These are phyloP conservation scores for Stachybotrys chlorohalonatus DNA, from an alignment of 2,329 filamentous ascomycete genomes.

Conservation along the genomic window DNA sequence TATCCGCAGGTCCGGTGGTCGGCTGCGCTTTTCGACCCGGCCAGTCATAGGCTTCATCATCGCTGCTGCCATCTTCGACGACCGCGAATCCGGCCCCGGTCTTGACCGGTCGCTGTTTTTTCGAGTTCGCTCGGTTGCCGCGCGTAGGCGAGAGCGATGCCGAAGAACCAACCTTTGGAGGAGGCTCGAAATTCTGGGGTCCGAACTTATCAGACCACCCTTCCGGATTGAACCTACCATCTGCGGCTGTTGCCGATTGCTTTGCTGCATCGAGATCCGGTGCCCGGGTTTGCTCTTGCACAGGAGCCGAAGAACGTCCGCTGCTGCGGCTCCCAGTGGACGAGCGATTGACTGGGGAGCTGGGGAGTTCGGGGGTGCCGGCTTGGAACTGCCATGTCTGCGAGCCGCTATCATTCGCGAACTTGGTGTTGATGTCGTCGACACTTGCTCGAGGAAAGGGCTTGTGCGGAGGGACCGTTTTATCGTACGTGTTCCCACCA, in stretches of 20 bases:
- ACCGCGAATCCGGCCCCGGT: slow-evolving; percentile 35
- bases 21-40: slow-evolving; percentile 22
- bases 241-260: slow-evolving; percentile 13
- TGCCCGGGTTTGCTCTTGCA: slow-evolving; percentile 10
- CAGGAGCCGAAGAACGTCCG: slow-evolving; percentile 23
- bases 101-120: slow-evolving; percentile 52
- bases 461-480: slow-evolving; percentile 23
- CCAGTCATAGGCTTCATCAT: slow-evolving; percentile 28
- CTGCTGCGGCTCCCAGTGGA: slow-evolving; percentile 29
- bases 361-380: slow-evolving; percentile 25
- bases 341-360: slow-evolving; percentile 19
- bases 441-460: slow-evolving; percentile 41
- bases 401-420: slow-evolving; percentile 39
- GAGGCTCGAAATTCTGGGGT: slow-evolving; percentile 44
- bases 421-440: slow-evolving; percentile 54
- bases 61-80: slow-evolving; percentile 37
- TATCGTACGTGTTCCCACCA: slow-evolving; percentile 30
- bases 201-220: slow-evolving; percentile 47
- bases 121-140: slow-evolving; percentile 35
- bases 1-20: slow-evolving; percentile 24
- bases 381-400: slow-evolving; percentile 44
- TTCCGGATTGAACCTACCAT: slow-evolving; percentile 37
- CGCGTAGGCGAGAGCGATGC: slow-evolving; percentile 36
- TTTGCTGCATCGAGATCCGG: slow-evolving; percentile 12
- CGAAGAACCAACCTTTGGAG: slow-evolving; percentile 19